Base-by-base conservation (phyloP, 495 filamentous ascomycete species). In the Lindgomyces ingoldianus region DNA sequence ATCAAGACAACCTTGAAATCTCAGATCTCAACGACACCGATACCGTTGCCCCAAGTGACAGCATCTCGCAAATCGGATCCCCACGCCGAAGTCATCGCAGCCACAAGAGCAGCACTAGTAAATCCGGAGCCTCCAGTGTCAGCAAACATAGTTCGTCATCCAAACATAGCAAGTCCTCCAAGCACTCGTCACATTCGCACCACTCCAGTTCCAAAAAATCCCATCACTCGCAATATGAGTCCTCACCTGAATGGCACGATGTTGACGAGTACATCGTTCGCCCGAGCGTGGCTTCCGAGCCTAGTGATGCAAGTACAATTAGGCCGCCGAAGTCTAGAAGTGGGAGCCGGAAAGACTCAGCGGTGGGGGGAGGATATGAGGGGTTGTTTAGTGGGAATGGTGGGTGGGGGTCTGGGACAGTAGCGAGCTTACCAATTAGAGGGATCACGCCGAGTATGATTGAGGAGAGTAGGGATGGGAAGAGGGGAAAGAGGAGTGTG, bases 31-130 rank as follows among this genome's bases (percentile, higher is more conserved):
- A 58, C 51, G 74, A 76, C 62, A 59, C 47, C 14, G 63, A 67
- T 30, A 75, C 73, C 0, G 70, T 76, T 1, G 72, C 71, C 11
- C 74, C 74, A 3, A 72, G 73, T 49, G 74, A 76, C 48, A 75
- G 73, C 42, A 76, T 76, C 49, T 72, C 68, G 45, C 70, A 73
- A 42, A 67, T 70, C 6, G 74, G 72, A 26, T 65, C 55, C 18
- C 64, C 64, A 8, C 64, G 56, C 33, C 68, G 68, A 12, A 60
- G 53, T 26, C 65, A 68, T 50, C 51, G 60, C 26, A 55, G 48
- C 19, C 57, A 57, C 25, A 52, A 42, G 27, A 56, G 54, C 51
- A 67, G 45, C 39, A 58, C 51, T 42, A 12, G 46, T 6, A 30
- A 25, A 9, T 22, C 25, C 10, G 52, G 22, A 26, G 64, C 26